Evolutionary conservation across 345 rosid genomes (phyloP).

Genomic region (Leavenworthia alabamica): DNA sequence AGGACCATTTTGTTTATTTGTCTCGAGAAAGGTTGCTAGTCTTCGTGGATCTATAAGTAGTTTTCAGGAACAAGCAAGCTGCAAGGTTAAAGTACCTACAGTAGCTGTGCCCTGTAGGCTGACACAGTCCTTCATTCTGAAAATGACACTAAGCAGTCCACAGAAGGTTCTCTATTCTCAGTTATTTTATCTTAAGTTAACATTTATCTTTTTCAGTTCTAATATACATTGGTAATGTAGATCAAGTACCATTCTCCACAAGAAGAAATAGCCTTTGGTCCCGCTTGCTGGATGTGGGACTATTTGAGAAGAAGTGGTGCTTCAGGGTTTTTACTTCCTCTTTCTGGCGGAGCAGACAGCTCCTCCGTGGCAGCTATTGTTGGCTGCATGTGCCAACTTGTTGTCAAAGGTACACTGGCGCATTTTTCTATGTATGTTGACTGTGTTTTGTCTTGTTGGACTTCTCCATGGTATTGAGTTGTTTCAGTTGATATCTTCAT

Average conservation of each 20-base stretch:
- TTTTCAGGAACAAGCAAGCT: constrained; percentile 87
- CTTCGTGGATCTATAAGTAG: constrained; percentile 80
- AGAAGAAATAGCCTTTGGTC: constrained; percentile 95
- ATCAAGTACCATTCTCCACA: constrained; percentile 74
- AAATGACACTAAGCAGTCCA: constrained; percentile 65
- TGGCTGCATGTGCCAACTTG: constrained; percentile 99
- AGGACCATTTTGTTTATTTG: constrained; percentile 6
- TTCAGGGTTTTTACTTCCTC: constrained; percentile 95
- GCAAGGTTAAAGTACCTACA: constrained; percentile 55
- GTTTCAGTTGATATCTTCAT: constrained; percentile 6
- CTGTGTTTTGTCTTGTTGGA: neutral
- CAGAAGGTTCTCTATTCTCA: constrained; percentile 46
- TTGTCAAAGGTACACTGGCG: constrained; percentile 62
- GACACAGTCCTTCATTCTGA: constrained; percentile 62
- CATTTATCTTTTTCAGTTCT: neutral
- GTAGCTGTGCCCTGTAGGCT: constrained; percentile 60
- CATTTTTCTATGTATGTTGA: neutral
- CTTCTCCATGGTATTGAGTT: too few species aligned
- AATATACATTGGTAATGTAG: constrained; percentile 31
- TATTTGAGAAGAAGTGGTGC: constrained; percentile 96
- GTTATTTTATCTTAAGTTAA: neutral
- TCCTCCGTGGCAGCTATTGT: constrained; percentile 97
- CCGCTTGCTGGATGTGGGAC: constrained; percentile 99
- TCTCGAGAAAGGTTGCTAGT: constrained; percentile 74
- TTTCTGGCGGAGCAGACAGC: constrained; percentile 97